Conservation (phyloP, 2,329 filamentous ascomycete genomes). For the Pseudocercospora fijiensis region DNA sequence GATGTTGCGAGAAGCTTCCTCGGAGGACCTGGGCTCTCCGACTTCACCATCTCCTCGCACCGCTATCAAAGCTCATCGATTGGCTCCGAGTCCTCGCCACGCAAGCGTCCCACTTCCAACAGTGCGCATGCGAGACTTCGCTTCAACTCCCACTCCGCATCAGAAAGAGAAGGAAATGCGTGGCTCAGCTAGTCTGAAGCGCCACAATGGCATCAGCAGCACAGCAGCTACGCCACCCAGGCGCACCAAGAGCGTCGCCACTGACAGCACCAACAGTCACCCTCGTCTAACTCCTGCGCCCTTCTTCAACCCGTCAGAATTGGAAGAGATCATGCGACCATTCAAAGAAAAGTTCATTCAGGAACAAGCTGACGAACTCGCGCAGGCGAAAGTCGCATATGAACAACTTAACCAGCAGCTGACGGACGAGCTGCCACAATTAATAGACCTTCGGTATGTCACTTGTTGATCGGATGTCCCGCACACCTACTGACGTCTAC, state of each 20-base stretch:
- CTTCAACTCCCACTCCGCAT: neutral
- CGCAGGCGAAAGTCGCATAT: slow-evolving; percentile 75
- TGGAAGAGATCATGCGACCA: slow-evolving; percentile 37
- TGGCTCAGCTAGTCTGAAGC: neutral
- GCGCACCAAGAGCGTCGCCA: slow-evolving; percentile 1
- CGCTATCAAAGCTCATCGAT: slow-evolving; percentile 11
- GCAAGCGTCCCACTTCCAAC: slow-evolving; percentile 11
- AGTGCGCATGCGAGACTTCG: slow-evolving; percentile 7
- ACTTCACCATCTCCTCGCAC: slow-evolving; percentile 4
- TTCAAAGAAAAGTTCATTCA: slow-evolving; percentile 32
- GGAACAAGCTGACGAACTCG: slow-evolving; percentile 34
- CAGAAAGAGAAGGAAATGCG: neutral
- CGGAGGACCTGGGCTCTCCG: slow-evolving; percentile 6
- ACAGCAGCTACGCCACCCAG: neutral
- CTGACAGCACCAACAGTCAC: slow-evolving; percentile 7
- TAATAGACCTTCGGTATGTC: slow-evolving; percentile 77
- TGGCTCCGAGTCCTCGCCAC: slow-evolving; percentile 11
- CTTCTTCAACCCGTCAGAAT: slow-evolving; percentile 37
- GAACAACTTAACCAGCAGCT: slow-evolving; percentile 97
- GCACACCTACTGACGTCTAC: slow-evolving; percentile 8
- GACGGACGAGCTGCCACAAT: slow-evolving; percentile 84
- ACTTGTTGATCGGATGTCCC: neutral
- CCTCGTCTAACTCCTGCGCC: slow-evolving; percentile 21
- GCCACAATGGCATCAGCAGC: neutral
- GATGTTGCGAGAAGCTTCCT: slow-evolving; percentile 22